These are phyloP conservation scores for Solanum hybrid DNA, from an alignment of 305 asterid genomes.

Conservation along the genomic window DNA sequence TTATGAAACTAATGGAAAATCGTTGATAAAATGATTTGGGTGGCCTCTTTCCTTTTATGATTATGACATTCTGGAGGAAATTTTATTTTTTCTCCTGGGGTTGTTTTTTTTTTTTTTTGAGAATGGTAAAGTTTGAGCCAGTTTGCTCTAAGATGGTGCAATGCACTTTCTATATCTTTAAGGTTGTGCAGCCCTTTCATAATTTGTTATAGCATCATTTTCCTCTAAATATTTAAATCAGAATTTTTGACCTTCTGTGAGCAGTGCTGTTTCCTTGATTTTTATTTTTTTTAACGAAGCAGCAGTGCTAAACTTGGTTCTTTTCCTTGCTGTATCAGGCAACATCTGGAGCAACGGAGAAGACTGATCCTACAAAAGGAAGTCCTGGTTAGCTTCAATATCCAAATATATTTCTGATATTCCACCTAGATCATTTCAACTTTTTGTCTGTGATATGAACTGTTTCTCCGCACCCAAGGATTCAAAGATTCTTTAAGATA, in stretches of 20 bases:
- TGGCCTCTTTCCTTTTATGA: neutral
- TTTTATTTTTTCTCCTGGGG: neutral
- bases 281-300: neutral
- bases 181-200: neutral
- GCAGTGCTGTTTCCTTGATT: neutral
- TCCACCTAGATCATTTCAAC: neutral
- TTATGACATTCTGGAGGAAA: neutral
- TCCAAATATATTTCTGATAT: neutral
- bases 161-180: neutral
- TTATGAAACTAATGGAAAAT: neutral
- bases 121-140: too few species aligned
- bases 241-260: neutral
- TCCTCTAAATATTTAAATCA: neutral
- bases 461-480: neutral
- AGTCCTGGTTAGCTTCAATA: slow-evolving; percentile 43
- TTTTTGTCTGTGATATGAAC: neutral
- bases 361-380: slow-evolving; percentile 27
- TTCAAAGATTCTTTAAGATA: neutral
- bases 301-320: neutral
- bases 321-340: slow-evolving; percentile 35
- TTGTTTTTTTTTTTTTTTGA: too few species aligned
- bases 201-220: neutral
- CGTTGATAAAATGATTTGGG: neutral
- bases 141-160: neutral
- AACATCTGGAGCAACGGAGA: slow-evolving; percentile 36